These are phyloP conservation scores for Globisporangium nodosum DNA, from an alignment of 352 stramenopile genomes.

Conservation along the genomic window DNA sequence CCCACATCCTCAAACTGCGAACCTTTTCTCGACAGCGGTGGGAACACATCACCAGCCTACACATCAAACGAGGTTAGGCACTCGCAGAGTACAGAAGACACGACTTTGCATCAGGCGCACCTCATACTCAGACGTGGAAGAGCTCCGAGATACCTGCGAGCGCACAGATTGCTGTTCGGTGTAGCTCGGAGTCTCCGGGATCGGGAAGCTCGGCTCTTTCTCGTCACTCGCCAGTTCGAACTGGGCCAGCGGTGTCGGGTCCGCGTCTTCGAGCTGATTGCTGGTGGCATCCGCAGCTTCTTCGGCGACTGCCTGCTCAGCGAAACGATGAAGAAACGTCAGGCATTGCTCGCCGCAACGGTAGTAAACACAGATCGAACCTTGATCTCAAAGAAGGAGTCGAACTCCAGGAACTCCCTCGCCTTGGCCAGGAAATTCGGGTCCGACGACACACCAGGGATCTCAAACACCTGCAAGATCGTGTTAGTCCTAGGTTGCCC, in stretches of 20 bases:
- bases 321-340: background rate
- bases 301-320: background rate
- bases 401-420: slow-evolving; percentile 56
- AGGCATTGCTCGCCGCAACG: background rate
- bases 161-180: background rate
- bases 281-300: background rate
- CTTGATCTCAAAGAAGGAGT: slow-evolving; percentile 64
- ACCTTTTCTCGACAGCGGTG: slow-evolving; percentile 6
- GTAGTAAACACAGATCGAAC: slow-evolving; percentile 15
- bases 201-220: background rate
- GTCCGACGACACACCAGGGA: slow-evolving; percentile 37
- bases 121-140: slow-evolving; percentile 2
- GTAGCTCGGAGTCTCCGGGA: background rate
- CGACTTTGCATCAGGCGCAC: background rate
- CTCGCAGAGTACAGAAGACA: no score
- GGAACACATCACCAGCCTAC: slow-evolving; percentile 3
- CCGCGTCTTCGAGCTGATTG: background rate
- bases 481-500: background rate
- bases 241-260: background rate
- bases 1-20: slow-evolving; percentile 39
- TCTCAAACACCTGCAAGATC: slow-evolving; percentile 38
- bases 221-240: background rate
- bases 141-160: background rate
- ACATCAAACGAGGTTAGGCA: background rate
- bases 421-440: slow-evolving; percentile 31